These are phyloP conservation scores for Ensete ventricosum DNA, from an alignment of 176 grass and related monocot genomes.

Conservation along the genomic window DNA sequence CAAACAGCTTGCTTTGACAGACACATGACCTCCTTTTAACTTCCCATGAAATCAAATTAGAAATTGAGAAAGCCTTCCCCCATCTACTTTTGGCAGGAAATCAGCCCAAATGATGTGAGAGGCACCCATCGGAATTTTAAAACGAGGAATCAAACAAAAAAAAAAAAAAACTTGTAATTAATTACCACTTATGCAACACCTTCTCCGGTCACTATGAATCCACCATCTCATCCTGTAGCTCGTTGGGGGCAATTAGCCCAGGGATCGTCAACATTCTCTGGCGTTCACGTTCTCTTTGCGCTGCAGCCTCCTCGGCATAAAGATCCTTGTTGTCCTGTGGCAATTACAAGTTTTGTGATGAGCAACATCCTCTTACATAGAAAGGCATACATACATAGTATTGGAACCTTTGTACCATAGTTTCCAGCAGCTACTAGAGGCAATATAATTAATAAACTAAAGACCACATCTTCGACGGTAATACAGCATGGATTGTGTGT, in stretches of 20 bases:
- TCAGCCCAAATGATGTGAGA: neutral
- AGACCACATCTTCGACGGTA: no score
- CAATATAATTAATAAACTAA: no score
- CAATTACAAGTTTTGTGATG: neutral
- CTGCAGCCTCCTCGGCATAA: constrained; percentile 92
- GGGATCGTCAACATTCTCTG: constrained; percentile 95
- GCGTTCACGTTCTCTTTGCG: constrained; percentile 80
- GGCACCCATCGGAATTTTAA: neutral
- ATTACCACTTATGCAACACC: neutral
- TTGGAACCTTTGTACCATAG: no score
- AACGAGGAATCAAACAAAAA: neutral
- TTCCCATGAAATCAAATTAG: constrained; percentile 26
- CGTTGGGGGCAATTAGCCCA: constrained; percentile 92
- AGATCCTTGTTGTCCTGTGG: constrained; percentile 96
- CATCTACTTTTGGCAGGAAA: neutral
- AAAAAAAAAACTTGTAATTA: neutral
- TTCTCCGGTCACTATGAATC: constrained; percentile 47
- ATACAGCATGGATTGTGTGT: no score
- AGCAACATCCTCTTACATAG: neutral
- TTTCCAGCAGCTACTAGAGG: no score
- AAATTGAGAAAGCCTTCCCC: neutral
- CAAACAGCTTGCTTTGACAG: constrained; percentile 26
- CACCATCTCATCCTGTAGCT: constrained; percentile 98
- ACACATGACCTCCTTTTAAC: constrained; percentile 18
- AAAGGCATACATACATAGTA: no score